phyloP scores from a whole-genome alignment of 352 stramenopile genomes.

The Peronosclerospora sorghi region DNA sequence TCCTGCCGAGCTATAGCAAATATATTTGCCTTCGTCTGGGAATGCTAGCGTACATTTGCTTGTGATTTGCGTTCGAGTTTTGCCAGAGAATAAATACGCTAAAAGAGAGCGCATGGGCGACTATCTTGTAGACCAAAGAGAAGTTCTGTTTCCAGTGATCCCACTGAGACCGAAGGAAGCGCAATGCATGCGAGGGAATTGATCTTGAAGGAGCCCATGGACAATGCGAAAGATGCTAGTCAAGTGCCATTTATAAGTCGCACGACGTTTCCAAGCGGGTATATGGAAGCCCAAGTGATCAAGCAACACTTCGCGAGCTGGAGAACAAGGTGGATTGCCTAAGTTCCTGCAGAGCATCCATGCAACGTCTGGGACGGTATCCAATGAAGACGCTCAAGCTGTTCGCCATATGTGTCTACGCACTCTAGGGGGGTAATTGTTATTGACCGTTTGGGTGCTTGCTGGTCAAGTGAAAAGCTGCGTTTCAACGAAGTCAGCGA shows the following conservation, averaged over 20 bases:
- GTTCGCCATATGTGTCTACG: constrained; percentile 87
- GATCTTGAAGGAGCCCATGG: constrained; percentile 24
- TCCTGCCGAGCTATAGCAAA: too few relatives aligned
- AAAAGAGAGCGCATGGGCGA: too few relatives aligned
- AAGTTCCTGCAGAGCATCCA: constrained; percentile 86
- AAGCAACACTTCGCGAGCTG: too few relatives aligned
- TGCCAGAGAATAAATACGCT: too few relatives aligned
- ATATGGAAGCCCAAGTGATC: constrained; percentile 38
- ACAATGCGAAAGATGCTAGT: too few relatives aligned
- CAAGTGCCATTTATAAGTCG: constrained; percentile 36
- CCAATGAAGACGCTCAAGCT: constrained; percentile 77
- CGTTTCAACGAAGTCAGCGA: constrained; percentile 87
- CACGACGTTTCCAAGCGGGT: constrained; percentile 62
- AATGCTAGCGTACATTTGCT: too few relatives aligned
- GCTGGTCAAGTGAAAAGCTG: constrained; percentile 86
- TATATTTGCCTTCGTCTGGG: too few relatives aligned
- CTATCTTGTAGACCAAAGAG: constrained; percentile 86
- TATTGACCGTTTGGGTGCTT: constrained; percentile 89
- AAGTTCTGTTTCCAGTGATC: constrained; percentile 50
- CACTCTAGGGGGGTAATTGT: constrained; percentile 87
- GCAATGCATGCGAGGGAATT: too few relatives aligned
- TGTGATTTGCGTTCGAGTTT: too few relatives aligned
- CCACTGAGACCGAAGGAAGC: too few relatives aligned
- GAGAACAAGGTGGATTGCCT: constrained; percentile 75
- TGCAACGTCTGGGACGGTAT: constrained; percentile 30